Evolutionary conservation across 2,329 filamentous ascomycete genomes (phyloP).

Genomic region (Calonectria multiphialidica): DNA sequence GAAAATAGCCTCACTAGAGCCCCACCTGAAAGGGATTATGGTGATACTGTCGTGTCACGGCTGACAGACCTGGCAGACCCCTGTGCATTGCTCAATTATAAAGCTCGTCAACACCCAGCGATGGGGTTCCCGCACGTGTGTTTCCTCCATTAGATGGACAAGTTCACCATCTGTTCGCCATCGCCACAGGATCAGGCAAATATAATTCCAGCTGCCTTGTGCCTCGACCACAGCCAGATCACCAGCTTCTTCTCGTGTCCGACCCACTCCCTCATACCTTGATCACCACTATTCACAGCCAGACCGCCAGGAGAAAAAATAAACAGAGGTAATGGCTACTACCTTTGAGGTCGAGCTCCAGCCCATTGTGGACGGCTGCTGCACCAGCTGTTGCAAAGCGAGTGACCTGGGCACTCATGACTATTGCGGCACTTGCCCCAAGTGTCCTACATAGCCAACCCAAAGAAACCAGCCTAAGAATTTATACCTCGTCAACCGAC

Average conservation of each 20-base stretch:
- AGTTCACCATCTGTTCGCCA: neutral
- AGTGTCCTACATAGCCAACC: constrained; percentile 37
- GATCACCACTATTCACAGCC: neutral
- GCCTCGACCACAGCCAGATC: neutral
- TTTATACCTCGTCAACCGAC: neutral
- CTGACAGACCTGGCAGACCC: constrained; percentile 19
- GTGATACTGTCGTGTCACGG: constrained; percentile 25
- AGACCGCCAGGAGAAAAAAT: neutral
- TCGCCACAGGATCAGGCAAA: neutral
- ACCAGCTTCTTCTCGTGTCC: neutral
- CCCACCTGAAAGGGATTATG: constrained; percentile 26
- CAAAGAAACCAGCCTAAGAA: neutral
- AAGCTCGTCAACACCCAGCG: constrained; percentile 28
- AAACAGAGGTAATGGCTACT: constrained; percentile 38
- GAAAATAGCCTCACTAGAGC: constrained; percentile 39
- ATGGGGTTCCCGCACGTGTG: neutral
- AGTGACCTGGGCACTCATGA: constrained; percentile 48
- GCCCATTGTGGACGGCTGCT: constrained; percentile 41
- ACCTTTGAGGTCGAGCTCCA: constrained; percentile 29
- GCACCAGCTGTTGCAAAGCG: constrained; percentile 47
- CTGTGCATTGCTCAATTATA: constrained; percentile 37
- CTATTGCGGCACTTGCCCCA: constrained; percentile 48
- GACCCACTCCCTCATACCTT: neutral
- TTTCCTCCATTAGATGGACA: constrained; percentile 8
- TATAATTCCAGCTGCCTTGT: neutral